These are phyloP conservation scores for Sugiyamaella boreocaroliniensis DNA, from an alignment of 805 yeast species.

Conservation along the genomic window DNA sequence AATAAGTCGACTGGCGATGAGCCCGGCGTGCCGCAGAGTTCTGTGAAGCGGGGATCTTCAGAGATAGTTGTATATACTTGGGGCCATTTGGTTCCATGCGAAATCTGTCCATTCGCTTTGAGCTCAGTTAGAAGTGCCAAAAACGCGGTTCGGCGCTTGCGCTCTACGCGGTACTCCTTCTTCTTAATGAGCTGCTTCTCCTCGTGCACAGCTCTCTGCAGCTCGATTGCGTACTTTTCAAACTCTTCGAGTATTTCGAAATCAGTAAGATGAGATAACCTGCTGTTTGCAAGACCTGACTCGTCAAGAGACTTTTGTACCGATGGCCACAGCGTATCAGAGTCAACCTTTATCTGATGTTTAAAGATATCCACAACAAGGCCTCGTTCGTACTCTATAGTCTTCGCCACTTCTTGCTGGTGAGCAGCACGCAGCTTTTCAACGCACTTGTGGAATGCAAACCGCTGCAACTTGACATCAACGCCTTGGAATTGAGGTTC, in stretches of 20 bases:
- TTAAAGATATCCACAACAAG: constrained; percentile 13
- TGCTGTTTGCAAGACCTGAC: constrained; percentile 2
- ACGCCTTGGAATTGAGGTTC: constrained; percentile 61
- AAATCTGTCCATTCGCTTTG: constrained; percentile 31
- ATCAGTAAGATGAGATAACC: constrained; percentile 41
- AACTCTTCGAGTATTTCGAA: constrained; percentile 56
- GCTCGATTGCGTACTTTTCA: constrained; percentile 33
- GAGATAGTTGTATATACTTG: constrained; percentile 47
- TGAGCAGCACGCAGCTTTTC: constrained; percentile 32
- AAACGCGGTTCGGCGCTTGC: constrained; percentile 60
- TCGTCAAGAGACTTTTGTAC: constrained; percentile 25
- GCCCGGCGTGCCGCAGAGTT: constrained; percentile 66
- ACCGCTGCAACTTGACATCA: constrained; percentile 42
- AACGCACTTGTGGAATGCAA: constrained; percentile 48
- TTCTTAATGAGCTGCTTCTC: constrained; percentile 27
- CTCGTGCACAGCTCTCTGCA: constrained; percentile 26
- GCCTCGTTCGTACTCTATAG: constrained; percentile 22
- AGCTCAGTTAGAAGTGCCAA: constrained; percentile 40
- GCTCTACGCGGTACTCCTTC: constrained; percentile 47
- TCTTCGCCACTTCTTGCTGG: constrained; percentile 18
- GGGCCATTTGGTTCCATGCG: constrained; percentile 52
- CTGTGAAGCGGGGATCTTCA: constrained; percentile 50
- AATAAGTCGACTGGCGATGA: constrained; percentile 72
- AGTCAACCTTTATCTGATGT: constrained; percentile 13
- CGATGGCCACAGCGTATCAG: constrained; percentile 35